Evolutionary conservation across 768 basidiomycete genomes (phyloP), one percentile per base, ranked within the genome.

Genomic region (Lactarius pseudohatsudake): DNA sequence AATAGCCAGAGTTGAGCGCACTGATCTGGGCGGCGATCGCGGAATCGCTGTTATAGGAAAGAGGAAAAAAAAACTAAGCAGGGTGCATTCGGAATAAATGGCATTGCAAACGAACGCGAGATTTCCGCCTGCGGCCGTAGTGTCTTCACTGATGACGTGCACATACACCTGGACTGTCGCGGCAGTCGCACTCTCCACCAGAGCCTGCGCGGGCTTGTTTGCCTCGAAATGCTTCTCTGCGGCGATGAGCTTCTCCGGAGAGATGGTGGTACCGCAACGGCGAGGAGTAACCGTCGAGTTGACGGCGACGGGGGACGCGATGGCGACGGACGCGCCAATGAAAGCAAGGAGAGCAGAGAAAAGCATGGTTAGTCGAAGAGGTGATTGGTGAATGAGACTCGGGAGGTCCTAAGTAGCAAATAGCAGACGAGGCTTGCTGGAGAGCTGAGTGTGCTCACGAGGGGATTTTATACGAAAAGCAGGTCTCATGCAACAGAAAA

Each of bases 141-240:
- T 65, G 68, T 81, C 79, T 65, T 77, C 72, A 70, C 72, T 76
- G 69, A 84, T 77, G 64, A 83, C 77, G 65, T 83, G 79, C 73
- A 79, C 81, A 73, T 80, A 77, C 38, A 83, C 76, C 66, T 78
- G 73, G n/a, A 82, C 47, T 9, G 70, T 64, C 18, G 71, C 69
- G 1, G 64, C 50, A 1, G 71, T 69, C 20, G 72, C 70, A 26
- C 47, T 69, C 4, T 40, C 36, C 18, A 43, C 26, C 38, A 61
- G 47, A 22, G 65, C 26, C 15, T 62, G 20, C 54, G 74, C 53
- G n/a, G 61, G 70, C 43, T 77, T 76, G 75, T 83, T 76, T 34
- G 74, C 76, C 16, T 72, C 66, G 72, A 82, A 83, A 73, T 81
- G 77, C 59, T 75, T 75, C 74, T 84, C 81, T 47, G 76, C 74